Evolutionary conservation across 1,139 yeast genomes (phyloP).

Genomic region (Yamadazyma atlantica): DNA sequence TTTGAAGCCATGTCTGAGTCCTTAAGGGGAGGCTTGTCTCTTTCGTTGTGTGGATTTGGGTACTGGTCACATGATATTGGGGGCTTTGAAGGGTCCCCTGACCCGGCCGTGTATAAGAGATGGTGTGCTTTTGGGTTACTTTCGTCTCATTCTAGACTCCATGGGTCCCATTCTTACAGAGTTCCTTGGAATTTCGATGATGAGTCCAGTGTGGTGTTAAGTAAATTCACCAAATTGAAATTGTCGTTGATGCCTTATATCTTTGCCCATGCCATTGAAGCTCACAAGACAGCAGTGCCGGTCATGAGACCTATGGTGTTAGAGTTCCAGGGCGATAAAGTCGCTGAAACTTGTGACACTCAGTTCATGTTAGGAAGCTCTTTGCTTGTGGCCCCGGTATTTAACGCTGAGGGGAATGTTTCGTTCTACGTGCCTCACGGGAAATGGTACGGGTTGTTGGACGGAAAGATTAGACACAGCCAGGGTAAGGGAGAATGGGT

Average conservation of each 20-base stretch:
- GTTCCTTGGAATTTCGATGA: constrained; percentile 41
- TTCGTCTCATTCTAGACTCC: constrained; percentile 35
- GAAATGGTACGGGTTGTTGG: constrained; percentile 31
- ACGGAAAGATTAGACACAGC: constrained; percentile 23
- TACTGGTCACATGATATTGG: constrained; percentile 42
- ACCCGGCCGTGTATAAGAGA: constrained; percentile 34
- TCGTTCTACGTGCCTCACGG: constrained; percentile 28
- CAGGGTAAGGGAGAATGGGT: constrained; percentile 23
- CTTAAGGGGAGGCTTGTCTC: constrained; percentile 32
- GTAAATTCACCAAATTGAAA: constrained; percentile 30
- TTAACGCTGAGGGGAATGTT: constrained; percentile 28
- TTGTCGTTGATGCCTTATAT: constrained; percentile 31
- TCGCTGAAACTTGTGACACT: constrained; percentile 24
- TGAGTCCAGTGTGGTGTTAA: constrained; percentile 27
- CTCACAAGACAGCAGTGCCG: constrained; percentile 25
- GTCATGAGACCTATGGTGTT: constrained; percentile 29
- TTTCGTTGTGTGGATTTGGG: constrained; percentile 31
- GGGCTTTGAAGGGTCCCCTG: constrained; percentile 37
- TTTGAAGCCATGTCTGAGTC: constrained; percentile 39
- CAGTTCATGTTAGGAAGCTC: constrained; percentile 31
- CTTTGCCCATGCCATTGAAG: constrained; percentile 22
- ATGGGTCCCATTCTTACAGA: constrained; percentile 32
- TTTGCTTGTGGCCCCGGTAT: constrained; percentile 33
- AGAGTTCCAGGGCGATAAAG: constrained; percentile 25
- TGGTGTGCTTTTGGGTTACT: constrained; percentile 39